These are phyloP conservation scores for Aspergillus ustus DNA, from an alignment of 2,329 filamentous ascomycete genomes.

Conservation along the genomic window DNA sequence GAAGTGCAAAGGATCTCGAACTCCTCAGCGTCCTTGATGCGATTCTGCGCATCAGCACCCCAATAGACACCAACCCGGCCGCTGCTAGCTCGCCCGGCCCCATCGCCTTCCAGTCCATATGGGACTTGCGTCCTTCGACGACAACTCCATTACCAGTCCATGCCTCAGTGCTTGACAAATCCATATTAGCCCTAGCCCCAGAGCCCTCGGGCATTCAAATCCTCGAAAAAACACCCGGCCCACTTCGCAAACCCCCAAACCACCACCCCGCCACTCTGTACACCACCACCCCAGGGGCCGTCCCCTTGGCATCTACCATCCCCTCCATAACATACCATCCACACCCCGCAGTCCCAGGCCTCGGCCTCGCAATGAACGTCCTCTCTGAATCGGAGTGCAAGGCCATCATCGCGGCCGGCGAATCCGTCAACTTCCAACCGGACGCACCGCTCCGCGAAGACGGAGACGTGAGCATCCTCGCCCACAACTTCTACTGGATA, in stretches of 20 bases:
- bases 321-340: conserved; percentile 59
- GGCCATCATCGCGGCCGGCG: conserved; percentile 68
- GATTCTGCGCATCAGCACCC: conserved; percentile 66
- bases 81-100: conserved; percentile 47
- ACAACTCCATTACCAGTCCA: conserved; percentile 54
- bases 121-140: conserved; percentile 60
- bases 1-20: conserved; percentile 54
- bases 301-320: conserved; percentile 53
- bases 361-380: conserved; percentile 64
- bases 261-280: conserved; percentile 69
- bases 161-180: conserved; percentile 62
- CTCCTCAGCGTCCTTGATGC: conserved; percentile 67
- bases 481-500: conserved; percentile 77
- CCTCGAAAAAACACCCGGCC: conserved; percentile 65
- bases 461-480: conserved; percentile 67
- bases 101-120: conserved; percentile 63
- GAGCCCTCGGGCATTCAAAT: conserved; percentile 52
- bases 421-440: conserved; percentile 68
- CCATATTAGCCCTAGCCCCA: conserved; percentile 51
- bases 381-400: conserved; percentile 66
- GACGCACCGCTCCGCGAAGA: conserved; percentile 71
- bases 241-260: conserved; percentile 69
- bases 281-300: conserved; percentile 61
- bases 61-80: conserved; percentile 54
- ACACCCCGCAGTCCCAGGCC: conserved; percentile 66